These are phyloP conservation scores for Xylaria sp. DNA, from an alignment of 2,329 filamentous ascomycete genomes.

Conservation along the genomic window DNA sequence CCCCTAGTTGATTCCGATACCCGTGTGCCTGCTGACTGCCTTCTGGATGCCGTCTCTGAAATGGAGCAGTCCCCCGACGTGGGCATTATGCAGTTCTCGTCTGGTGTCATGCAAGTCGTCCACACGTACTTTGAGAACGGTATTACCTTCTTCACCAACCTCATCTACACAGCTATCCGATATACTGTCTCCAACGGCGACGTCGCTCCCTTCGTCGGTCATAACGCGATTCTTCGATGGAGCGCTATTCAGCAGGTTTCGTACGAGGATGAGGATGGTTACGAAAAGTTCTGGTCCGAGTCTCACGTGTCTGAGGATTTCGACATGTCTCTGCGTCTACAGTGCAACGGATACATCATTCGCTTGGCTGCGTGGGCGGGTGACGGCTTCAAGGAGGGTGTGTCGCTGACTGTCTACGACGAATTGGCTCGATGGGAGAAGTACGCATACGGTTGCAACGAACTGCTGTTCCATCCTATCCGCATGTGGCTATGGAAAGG, in stretches of 20 bases:
- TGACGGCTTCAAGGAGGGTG: constrained; percentile 78
- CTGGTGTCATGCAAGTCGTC: constrained; percentile 81
- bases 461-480: constrained; percentile 76
- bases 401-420: constrained; percentile 78
- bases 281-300: constrained; percentile 79
- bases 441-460: constrained; percentile 77
- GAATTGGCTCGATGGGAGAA: constrained; percentile 79
- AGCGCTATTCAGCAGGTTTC: constrained; percentile 68
- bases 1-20: constrained; percentile 72
- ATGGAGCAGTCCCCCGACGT: constrained; percentile 77
- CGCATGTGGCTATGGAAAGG: constrained; percentile 69
- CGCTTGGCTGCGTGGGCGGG: constrained; percentile 76
- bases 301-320: constrained; percentile 82
- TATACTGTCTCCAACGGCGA: constrained; percentile 78
- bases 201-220: constrained; percentile 79
- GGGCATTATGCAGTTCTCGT: constrained; percentile 77
- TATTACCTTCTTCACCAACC: constrained; percentile 79
- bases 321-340: constrained; percentile 77
- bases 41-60: constrained; percentile 76
- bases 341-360: constrained; percentile 74
- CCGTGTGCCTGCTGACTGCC: constrained; percentile 73
- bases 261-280: constrained; percentile 66
- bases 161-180: constrained; percentile 78
- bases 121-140: constrained; percentile 79
- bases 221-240: constrained; percentile 82